Conservation (phyloP, 768 basidiomycete species). For the Suillus plorans region DNA sequence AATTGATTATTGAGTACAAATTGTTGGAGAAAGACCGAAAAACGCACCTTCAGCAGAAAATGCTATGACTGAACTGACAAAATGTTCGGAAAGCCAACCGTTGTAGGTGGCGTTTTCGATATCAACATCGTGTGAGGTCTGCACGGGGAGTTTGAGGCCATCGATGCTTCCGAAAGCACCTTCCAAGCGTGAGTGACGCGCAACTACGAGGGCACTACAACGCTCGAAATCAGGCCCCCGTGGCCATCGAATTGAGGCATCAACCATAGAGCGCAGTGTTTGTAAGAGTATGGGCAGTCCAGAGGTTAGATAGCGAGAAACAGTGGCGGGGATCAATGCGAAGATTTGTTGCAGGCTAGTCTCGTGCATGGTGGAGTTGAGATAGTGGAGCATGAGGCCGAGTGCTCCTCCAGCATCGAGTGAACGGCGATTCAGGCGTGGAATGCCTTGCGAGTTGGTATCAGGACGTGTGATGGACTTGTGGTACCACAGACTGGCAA, state of each 20-base stretch:
- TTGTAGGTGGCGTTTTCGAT: slow-evolving; percentile 49
- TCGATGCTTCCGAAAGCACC: slow-evolving; percentile 35
- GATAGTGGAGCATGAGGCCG: slow-evolving; percentile 17
- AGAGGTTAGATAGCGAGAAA: background rate
- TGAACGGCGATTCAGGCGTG: background rate
- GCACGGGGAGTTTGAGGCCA: slow-evolving; percentile 38
- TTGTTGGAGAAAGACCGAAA: background rate
- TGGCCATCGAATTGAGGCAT: background rate
- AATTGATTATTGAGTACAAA: background rate
- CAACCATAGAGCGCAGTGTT: background rate
- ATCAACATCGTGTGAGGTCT: slow-evolving; percentile 37
- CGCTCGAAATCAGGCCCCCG: too few relatives aligned
- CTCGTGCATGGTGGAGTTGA: slow-evolving; percentile 27
- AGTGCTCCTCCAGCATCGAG: slow-evolving; percentile 36
- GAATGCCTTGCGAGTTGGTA: background rate
- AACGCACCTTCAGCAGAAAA: slow-evolving; percentile 26
- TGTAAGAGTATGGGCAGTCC: background rate
- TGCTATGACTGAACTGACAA: slow-evolving; percentile 12
- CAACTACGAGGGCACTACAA: too few relatives aligned
- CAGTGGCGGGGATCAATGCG: background rate
- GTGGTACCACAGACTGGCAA: slow-evolving; percentile 16
- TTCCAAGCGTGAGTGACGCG: too few relatives aligned
- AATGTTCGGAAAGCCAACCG: slow-evolving; percentile 39
- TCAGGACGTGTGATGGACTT: background rate
- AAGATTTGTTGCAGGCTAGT: background rate